Percentiles rank a stretch among this genome's conserved stretches.
phyloP scores from a whole-genome alignment of 2,329 filamentous ascomycete genomes.

The Pseudogymnoascus destructans region DNA sequence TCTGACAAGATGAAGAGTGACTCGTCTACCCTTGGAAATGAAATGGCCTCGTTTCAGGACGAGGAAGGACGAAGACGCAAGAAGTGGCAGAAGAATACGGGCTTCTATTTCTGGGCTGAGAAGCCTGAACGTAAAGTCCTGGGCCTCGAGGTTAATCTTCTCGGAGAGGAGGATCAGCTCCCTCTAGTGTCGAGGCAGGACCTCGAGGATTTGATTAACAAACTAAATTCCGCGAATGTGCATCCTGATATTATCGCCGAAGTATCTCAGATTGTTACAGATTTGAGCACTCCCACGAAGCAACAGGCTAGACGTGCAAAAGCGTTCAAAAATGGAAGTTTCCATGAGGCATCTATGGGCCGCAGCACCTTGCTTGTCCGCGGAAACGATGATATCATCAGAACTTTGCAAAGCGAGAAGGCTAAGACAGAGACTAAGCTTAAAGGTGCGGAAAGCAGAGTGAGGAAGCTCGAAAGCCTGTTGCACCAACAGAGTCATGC shows the following conservation, averaged over 20 bases:
- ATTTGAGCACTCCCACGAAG: constrained; percentile 69
- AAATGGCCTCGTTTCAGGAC: constrained; percentile 83
- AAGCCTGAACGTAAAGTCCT: constrained; percentile 55
- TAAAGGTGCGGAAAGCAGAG: constrained; percentile 75
- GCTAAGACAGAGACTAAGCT: constrained; percentile 57
- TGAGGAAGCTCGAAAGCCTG: constrained; percentile 82
- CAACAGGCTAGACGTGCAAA: constrained; percentile 79
- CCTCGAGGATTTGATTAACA: constrained; percentile 58
- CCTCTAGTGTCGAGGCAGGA: constrained; percentile 64
- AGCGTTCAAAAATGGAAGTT: constrained; percentile 91
- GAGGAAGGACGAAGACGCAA: constrained; percentile 81
- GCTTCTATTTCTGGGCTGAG: constrained; percentile 53
- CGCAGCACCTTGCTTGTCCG: constrained; percentile 64
- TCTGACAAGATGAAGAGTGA: constrained; percentile 79
- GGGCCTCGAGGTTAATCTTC: constrained; percentile 73
- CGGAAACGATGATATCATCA: constrained; percentile 72
- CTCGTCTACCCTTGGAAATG: constrained; percentile 76
- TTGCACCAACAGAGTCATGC: constrained; percentile 67
- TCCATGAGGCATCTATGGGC: constrained; percentile 83
- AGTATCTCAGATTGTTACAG: constrained; percentile 61
- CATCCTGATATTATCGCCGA: constrained; percentile 57
- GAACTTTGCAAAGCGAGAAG: constrained; percentile 73
- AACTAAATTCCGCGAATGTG: constrained; percentile 50
- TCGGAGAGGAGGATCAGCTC: constrained; percentile 70
- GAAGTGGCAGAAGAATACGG: constrained; percentile 81